phyloP scores from a whole-genome alignment of 148 eudicot species.

The Camellia lanceoleosa region DNA sequence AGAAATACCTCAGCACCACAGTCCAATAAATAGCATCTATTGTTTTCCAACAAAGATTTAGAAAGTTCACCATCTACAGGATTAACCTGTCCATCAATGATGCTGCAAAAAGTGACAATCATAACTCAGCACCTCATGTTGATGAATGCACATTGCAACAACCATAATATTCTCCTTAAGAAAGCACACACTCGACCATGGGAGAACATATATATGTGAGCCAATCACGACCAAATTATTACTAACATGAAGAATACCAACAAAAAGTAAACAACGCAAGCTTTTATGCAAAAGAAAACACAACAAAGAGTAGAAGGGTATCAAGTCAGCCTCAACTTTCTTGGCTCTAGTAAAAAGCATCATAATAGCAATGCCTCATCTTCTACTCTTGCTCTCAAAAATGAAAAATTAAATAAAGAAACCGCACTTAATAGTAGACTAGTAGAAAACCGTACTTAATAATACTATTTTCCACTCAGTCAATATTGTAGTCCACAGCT shows the following conservation, averaged over 20 bases:
- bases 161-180: background rate
- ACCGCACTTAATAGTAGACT: background rate
- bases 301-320: background rate
- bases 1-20: constrained; percentile 90
- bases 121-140: constrained; percentile 13
- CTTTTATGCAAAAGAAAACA: background rate
- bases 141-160: constrained; percentile 11
- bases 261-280: background rate
- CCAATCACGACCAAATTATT: background rate
- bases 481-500: background rate
- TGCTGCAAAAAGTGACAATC: constrained; percentile 44
- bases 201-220: background rate
- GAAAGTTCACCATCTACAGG: constrained; percentile 72
- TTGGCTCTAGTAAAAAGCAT: background rate
- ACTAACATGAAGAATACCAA: background rate
- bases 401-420: background rate
- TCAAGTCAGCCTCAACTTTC: background rate
- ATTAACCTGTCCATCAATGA: constrained; percentile 62
- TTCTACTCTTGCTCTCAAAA: background rate
- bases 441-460: background rate
- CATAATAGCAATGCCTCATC: background rate
- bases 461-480: background rate
- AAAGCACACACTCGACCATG: background rate
- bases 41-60: constrained; percentile 81
- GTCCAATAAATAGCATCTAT: constrained; percentile 81